phyloP scores from a whole-genome alignment of 129 eudicot species.

The Escallonia rubra region DNA sequence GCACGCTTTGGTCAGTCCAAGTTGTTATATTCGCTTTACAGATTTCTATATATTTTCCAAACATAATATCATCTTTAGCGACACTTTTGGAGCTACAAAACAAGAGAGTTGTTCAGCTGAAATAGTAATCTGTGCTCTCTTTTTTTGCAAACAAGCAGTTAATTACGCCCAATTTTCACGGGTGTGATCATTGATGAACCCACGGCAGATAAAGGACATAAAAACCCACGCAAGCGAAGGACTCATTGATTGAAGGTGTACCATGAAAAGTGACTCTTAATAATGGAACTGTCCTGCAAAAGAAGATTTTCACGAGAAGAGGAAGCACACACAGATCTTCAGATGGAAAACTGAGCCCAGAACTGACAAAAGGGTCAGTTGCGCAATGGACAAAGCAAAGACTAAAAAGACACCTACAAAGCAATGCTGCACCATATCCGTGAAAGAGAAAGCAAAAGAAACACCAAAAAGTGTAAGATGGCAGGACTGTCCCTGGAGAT shows the following conservation, averaged over 20 bases:
- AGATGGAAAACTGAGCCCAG: conserved; percentile 3
- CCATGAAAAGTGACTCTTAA: conserved; percentile 11
- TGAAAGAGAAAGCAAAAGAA: not conserved
- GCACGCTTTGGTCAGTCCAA: too few relatives aligned
- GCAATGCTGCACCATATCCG: conserved; percentile 8
- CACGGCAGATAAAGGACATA: conserved; percentile 1
- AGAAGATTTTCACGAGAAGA: conserved; percentile 21
- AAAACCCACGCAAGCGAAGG: conserved; percentile 1
- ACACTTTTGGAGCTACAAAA: too few relatives aligned
- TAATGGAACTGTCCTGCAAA: conserved; percentile 13
- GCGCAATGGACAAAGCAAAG: conserved; percentile 9
- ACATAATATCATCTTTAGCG: too few relatives aligned
- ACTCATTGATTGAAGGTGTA: conserved; percentile 3
- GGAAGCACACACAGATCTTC: conserved; percentile 5
- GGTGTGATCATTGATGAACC: conserved; percentile 3
- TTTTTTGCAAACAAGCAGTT: not conserved
- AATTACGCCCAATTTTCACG: not conserved
- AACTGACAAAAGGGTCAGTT: conserved; percentile 20
- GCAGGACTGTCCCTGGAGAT: conserved; percentile 5
- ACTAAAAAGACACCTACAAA: not conserved
- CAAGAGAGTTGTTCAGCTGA: too few relatives aligned
- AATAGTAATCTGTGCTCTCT: not conserved
- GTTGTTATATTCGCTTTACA: too few relatives aligned
- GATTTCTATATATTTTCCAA: too few relatives aligned
- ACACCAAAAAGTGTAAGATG: not conserved